Evolutionary conservation across 495 filamentous ascomycete species (phyloP).

Genomic region (Aspergillus carlsbadensis): DNA sequence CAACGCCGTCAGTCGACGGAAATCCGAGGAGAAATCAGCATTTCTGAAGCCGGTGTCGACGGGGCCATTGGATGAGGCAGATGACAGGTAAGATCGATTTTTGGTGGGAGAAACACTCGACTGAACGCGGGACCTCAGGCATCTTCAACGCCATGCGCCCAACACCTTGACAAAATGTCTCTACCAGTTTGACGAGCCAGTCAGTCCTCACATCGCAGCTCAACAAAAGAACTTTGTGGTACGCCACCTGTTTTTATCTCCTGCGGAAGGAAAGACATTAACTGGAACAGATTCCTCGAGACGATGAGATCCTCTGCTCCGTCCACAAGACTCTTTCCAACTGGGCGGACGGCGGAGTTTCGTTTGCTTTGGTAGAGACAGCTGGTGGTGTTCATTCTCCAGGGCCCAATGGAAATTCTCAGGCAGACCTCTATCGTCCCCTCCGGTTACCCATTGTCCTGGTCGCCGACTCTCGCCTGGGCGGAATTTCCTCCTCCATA

Average conservation of each 20-base stretch:
- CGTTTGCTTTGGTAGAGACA: conserved; percentile 66
- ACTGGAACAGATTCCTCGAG: conserved; percentile 37
- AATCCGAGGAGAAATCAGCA: conserved; percentile 42
- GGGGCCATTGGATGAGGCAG: conserved; percentile 63
- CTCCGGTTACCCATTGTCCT: conserved; percentile 70
- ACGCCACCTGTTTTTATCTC: not conserved
- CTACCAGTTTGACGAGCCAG: conserved; percentile 66
- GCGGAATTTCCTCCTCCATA: conserved; percentile 72
- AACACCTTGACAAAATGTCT: conserved; percentile 57
- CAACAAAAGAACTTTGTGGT: conserved; percentile 31
- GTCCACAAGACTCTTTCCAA: conserved; percentile 45
- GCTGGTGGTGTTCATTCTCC: conserved; percentile 77
- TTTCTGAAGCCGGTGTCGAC: conserved; percentile 80
- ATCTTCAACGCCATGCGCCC: conserved; percentile 54
- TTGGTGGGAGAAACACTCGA: not conserved
- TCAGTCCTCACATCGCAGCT: conserved; percentile 74
- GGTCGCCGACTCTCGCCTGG: conserved; percentile 66
- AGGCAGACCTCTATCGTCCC: conserved; percentile 71
- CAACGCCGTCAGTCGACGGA: conserved; percentile 50
- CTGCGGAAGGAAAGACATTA: not conserved
- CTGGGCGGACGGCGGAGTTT: conserved; percentile 37
- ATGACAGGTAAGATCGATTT: conserved; percentile 52
- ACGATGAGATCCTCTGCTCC: conserved; percentile 46
- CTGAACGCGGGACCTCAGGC: conserved; percentile 34
- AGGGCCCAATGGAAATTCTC: conserved; percentile 67